Percentiles rank a stretch among this genome's conserved stretches.
These are phyloP conservation scores for Monilinia fructicola DNA, from an alignment of 2,329 filamentous ascomycete genomes.

Conservation along the genomic window DNA sequence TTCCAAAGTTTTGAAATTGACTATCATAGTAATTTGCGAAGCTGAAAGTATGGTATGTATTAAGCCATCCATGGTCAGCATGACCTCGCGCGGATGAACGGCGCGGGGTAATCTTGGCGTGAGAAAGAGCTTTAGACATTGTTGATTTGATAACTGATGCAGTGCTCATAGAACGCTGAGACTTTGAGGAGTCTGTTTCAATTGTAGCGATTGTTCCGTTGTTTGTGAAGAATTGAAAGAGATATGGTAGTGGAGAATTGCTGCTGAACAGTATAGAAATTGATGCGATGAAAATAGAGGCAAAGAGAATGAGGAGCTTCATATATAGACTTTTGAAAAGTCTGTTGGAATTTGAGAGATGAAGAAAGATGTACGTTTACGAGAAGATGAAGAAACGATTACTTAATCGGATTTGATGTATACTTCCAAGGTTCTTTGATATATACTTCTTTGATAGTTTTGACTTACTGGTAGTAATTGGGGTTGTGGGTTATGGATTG, in stretches of 20 bases:
- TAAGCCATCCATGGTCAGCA: slow-evolving; percentile 81
- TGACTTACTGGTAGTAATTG: slow-evolving; percentile 11
- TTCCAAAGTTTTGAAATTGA: slow-evolving; percentile 59
- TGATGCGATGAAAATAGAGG: slow-evolving; percentile 39
- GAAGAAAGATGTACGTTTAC: slow-evolving; percentile 28
- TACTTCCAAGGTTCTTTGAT: too few relatives aligned
- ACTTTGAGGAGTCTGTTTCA: slow-evolving; percentile 20
- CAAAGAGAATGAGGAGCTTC: slow-evolving; percentile 39
- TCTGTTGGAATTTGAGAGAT: slow-evolving; percentile 29
- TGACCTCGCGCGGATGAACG: slow-evolving; percentile 72
- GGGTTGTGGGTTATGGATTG: neutral
- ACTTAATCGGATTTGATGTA: slow-evolving; percentile 21
- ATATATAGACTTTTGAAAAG: slow-evolving; percentile 36
- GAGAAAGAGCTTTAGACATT: slow-evolving; percentile 63
- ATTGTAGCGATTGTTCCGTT: slow-evolving; percentile 7
- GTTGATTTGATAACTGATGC: slow-evolving; percentile 42
- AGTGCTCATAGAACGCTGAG: slow-evolving; percentile 32
- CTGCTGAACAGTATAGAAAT: slow-evolving; percentile 37
- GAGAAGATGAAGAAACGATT: slow-evolving; percentile 22
- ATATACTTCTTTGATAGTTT: slow-evolving; percentile 5
- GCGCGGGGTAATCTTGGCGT: slow-evolving; percentile 73
- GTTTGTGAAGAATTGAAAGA: slow-evolving; percentile 30
- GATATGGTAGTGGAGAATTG: slow-evolving; percentile 33
- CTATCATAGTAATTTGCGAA: slow-evolving; percentile 42
- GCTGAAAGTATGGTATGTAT: slow-evolving; percentile 56